phyloP scores from a whole-genome alignment of 345 rosid species.

The Odontarrhena argentea region DNA sequence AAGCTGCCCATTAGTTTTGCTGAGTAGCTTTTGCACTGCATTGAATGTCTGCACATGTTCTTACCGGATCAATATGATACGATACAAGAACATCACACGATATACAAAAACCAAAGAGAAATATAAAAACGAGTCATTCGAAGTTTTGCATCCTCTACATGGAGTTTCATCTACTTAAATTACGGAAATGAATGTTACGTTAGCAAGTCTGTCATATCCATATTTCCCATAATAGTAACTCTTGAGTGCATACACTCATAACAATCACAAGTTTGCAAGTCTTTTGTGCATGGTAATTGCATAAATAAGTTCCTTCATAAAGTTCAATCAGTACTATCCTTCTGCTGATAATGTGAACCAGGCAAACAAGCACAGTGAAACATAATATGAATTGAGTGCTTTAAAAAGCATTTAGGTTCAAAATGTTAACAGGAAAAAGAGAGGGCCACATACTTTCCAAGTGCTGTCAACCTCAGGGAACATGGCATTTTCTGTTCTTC shows the following conservation, averaged over 20 bases:
- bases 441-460: conserved; percentile 74
- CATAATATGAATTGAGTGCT: conserved; percentile 22
- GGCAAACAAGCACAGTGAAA: conserved; percentile 15
- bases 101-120: not conserved
- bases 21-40: conserved; percentile 77
- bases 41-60: conserved; percentile 73
- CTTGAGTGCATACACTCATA: conserved; percentile 3
- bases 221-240: not conserved
- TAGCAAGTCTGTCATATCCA: not conserved
- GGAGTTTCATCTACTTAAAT: not conserved
- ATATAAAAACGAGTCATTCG: not conserved
- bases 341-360: conserved; percentile 30
- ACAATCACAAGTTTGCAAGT: conserved; percentile 8
- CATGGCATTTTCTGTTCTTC: conserved; percentile 65
- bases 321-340: conserved; percentile 5
- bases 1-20: conserved; percentile 83
- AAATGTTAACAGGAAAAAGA: conserved; percentile 26
- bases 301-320: conserved; percentile 11
- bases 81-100: not conserved
- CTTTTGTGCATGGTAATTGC: conserved; percentile 17
- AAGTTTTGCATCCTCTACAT: not conserved
- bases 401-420: conserved; percentile 37
- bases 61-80: conserved; percentile 21
- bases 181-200: not conserved
- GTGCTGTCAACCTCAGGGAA: conserved; percentile 97